phyloP scores from a whole-genome alignment of 768 basidiomycete genomes.

The Macrolepiota albuminosa region DNA sequence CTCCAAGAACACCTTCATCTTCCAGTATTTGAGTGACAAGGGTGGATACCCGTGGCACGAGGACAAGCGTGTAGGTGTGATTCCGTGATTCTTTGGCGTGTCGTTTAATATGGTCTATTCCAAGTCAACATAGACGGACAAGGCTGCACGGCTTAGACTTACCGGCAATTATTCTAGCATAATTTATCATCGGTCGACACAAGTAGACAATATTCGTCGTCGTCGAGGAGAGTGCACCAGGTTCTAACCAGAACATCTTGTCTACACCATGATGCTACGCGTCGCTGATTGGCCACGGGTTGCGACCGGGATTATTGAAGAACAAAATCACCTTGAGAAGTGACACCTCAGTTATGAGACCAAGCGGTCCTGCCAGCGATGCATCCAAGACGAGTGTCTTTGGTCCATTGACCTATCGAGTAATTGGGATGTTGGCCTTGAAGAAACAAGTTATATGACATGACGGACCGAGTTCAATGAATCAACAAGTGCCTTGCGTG shows the following conservation, averaged over 20 bases:
- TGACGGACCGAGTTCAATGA: slow-evolving; percentile 72
- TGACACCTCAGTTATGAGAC: slow-evolving; percentile 92
- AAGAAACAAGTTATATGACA: not conserved
- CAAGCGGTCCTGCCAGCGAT: slow-evolving; percentile 83
- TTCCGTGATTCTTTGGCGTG: slow-evolving; percentile 68
- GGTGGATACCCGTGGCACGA: slow-evolving; percentile 85
- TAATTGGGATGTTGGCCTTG: not conserved
- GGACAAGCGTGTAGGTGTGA: slow-evolving; percentile 80
- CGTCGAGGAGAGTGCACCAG: slow-evolving; percentile 75
- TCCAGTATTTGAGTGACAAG: slow-evolving; percentile 84
- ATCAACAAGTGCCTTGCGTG: slow-evolving; percentile 76
- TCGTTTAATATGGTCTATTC: slow-evolving; percentile 84
- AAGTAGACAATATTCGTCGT: slow-evolving; percentile 93
- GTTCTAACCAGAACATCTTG: slow-evolving; percentile 99
- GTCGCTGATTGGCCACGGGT: not conserved
- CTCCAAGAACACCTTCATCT: slow-evolving; percentile 98
- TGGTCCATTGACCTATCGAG: slow-evolving; percentile 74
- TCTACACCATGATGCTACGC: slow-evolving; percentile 94
- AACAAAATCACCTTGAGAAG: slow-evolving; percentile 68
- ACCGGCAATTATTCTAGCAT: slow-evolving; percentile 92
- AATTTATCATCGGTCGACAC: slow-evolving; percentile 80
- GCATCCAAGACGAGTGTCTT: slow-evolving; percentile 96
- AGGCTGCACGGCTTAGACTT: slow-evolving; percentile 24
- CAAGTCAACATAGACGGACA: slow-evolving; percentile 22
- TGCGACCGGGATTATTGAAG: not conserved